phyloP scores from a whole-genome alignment of 108 stramenopile species.

The Craspedostauros australis region DNA sequence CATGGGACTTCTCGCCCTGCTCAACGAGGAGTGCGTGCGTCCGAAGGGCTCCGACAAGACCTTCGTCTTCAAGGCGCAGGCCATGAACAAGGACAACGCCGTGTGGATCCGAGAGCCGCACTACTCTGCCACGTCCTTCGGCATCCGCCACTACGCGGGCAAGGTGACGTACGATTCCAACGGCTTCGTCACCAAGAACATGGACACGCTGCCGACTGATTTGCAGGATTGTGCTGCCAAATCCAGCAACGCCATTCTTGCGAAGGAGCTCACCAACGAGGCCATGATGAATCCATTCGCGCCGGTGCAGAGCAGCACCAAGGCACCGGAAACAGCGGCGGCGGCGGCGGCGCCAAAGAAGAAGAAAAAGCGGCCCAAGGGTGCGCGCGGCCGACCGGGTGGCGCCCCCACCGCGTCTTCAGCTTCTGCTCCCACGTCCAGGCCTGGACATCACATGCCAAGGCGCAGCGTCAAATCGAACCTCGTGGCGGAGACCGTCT shows the following conservation, averaged over 20 bases:
- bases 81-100: slow-evolving; percentile 60
- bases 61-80: slow-evolving; percentile 76
- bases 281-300: slow-evolving; percentile 27
- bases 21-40: slow-evolving; percentile 96
- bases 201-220: slow-evolving; percentile 79
- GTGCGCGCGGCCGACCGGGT: too few relatives aligned
- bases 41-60: slow-evolving; percentile 81
- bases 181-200: slow-evolving; percentile 75
- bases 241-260: slow-evolving; percentile 66
- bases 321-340: background rate
- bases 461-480: slow-evolving; percentile 16
- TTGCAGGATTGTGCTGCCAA: slow-evolving; percentile 52
- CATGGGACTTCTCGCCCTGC: slow-evolving; percentile 88
- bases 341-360: too few relatives aligned
- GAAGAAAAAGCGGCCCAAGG: slow-evolving; percentile 11
- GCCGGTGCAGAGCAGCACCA: background rate
- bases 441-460: background rate
- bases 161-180: slow-evolving; percentile 78
- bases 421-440: background rate
- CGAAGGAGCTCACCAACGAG: slow-evolving; percentile 46
- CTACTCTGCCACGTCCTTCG: slow-evolving; percentile 71
- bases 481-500: slow-evolving; percentile 47
- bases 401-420: too few relatives aligned
- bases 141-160: slow-evolving; percentile 88
- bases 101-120: slow-evolving; percentile 48